Conservation (phyloP, 306 rosid genomes). For the Prosopis cineraria region DNA sequence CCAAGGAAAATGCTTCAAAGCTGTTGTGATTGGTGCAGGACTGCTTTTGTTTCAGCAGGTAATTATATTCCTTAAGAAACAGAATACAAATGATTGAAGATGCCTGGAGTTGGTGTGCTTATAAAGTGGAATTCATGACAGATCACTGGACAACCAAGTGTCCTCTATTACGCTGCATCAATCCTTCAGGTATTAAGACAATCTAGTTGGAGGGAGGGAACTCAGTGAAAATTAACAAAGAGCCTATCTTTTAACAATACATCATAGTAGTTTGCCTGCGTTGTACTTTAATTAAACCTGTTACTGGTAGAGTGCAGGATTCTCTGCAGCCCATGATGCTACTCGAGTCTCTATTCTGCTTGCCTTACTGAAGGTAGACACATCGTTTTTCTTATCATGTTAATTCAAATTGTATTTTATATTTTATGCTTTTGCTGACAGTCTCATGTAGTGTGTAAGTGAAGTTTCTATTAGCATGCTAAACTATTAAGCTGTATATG, state of each 20-base stretch:
- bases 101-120: slow-evolving; percentile 42
- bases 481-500: not conserved
- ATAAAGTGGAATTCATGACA: slow-evolving; percentile 47
- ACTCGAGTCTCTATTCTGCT: slow-evolving; percentile 91
- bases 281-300: slow-evolving; percentile 31
- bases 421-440: slow-evolving; percentile 9
- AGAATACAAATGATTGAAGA: slow-evolving; percentile 26
- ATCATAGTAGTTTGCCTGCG: slow-evolving; percentile 21
- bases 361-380: slow-evolving; percentile 79
- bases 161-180: slow-evolving; percentile 88
- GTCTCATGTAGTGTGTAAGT: slow-evolving; percentile 11
- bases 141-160: slow-evolving; percentile 99
- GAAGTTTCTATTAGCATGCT: not conserved
- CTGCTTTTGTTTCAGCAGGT: slow-evolving; percentile 98
- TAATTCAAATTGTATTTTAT: not conserved
- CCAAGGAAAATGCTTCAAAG: slow-evolving; percentile 75
- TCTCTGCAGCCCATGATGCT: slow-evolving; percentile 90
- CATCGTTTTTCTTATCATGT: slow-evolving; percentile 12
- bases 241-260: not conserved
- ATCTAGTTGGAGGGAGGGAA: slow-evolving; percentile 22
- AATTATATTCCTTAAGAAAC: slow-evolving; percentile 35
- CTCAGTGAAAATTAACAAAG: slow-evolving; percentile 18
- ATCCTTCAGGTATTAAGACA: slow-evolving; percentile 79
- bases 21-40: slow-evolving; percentile 80
- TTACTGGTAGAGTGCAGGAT: slow-evolving; percentile 85